A percentile compares a stretch with the other conserved stretches of the same genome.
phyloP scores from a whole-genome alignment of 2,329 filamentous ascomycete species.

The Acrocalymma vagum region DNA sequence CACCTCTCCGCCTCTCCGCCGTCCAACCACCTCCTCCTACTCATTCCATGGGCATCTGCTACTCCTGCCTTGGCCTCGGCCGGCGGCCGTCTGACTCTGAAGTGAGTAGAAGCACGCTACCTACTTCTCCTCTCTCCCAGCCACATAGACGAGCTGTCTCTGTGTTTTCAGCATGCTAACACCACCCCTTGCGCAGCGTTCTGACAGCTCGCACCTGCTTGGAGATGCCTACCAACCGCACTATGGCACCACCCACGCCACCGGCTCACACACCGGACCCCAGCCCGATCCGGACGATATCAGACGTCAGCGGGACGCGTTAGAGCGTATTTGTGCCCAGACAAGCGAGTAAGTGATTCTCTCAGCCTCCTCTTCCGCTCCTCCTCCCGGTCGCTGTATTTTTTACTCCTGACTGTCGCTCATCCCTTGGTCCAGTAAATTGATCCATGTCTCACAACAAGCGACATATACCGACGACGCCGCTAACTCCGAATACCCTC shows the following conservation, averaged over 20 bases:
- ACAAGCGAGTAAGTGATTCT: slow-evolving; percentile 54
- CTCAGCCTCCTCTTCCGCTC: slow-evolving; percentile 5
- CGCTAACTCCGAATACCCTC: slow-evolving; percentile 51
- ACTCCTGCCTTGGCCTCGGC: slow-evolving; percentile 57
- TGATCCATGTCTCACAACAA: slow-evolving; percentile 60
- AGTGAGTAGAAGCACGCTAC: slow-evolving; percentile 45
- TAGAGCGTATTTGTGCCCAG: slow-evolving; percentile 59
- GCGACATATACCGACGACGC: slow-evolving; percentile 47
- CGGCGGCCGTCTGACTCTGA: slow-evolving; percentile 54
- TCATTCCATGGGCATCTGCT: slow-evolving; percentile 58
- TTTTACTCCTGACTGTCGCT: slow-evolving; percentile 19
- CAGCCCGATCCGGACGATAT: slow-evolving; percentile 60
- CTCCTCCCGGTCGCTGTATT: slow-evolving; percentile 4
- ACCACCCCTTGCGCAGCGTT: slow-evolving; percentile 47
- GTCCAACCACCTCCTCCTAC: slow-evolving; percentile 6
- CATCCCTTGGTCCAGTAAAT: slow-evolving; percentile 51
- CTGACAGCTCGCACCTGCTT: slow-evolving; percentile 57
- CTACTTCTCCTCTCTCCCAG: slow-evolving; percentile 7
- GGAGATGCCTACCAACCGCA: slow-evolving; percentile 53
- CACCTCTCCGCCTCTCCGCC: slow-evolving; percentile 1
- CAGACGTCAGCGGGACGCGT: slow-evolving; percentile 55
- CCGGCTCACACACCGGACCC: slow-evolving; percentile 42
- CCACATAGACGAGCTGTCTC: slow-evolving; percentile 12
- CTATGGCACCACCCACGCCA: slow-evolving; percentile 51
- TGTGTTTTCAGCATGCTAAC: slow-evolving; percentile 28